These are phyloP conservation scores for Pleurotus pulmonarius DNA, from an alignment of 768 basidiomycete species.

Conservation along the genomic window DNA sequence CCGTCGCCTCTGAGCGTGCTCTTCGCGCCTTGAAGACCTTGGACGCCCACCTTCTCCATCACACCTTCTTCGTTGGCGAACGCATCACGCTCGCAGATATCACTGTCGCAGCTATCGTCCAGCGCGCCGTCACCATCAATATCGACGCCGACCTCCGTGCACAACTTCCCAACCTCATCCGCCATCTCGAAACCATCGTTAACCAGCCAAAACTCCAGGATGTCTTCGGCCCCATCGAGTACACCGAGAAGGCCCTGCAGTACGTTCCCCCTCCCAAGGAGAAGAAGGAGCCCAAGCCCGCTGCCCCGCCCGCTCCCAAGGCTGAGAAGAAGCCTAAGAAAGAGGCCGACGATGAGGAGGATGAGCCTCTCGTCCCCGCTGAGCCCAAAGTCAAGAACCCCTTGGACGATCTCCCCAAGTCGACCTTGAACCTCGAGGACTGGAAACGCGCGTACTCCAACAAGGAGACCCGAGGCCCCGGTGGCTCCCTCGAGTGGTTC, in stretches of 20 bases:
- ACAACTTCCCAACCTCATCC: conserved; percentile 72
- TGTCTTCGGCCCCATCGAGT: conserved; percentile 57
- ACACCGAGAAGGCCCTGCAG: conserved; percentile 65
- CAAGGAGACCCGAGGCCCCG: conserved; percentile 87
- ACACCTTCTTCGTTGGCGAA: conserved; percentile 91
- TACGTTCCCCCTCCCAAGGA: conserved; percentile 77
- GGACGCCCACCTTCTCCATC: conserved; percentile 67
- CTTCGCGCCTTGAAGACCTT: conserved; percentile 59
- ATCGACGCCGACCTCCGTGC: conserved; percentile 66
- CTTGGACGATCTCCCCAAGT: conserved; percentile 86
- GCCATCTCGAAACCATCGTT: conserved; percentile 82
- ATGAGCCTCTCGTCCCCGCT: conserved; percentile 65
- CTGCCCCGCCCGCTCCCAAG: conserved; percentile 55
- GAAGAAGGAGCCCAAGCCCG: conserved; percentile 64
- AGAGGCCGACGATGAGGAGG: conserved; percentile 70
- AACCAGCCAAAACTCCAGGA: conserved; percentile 78
- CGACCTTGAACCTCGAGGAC: conserved; percentile 86
- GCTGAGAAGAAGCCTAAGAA: conserved; percentile 59
- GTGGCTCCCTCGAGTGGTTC: conserved; percentile 91
- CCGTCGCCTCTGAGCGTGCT: conserved; percentile 46
- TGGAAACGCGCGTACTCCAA: conserved; percentile 99
- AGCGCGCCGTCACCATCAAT: conserved; percentile 47
- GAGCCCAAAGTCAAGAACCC: conserved; percentile 96
- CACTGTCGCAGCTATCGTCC: conserved; percentile 55
- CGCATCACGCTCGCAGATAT: conserved; percentile 94